Evolutionary conservation across 2,329 filamentous ascomycete genomes (phyloP), one percentile per base, ranked within the genome.

Genomic region (Colletotrichum noveboracense): DNA sequence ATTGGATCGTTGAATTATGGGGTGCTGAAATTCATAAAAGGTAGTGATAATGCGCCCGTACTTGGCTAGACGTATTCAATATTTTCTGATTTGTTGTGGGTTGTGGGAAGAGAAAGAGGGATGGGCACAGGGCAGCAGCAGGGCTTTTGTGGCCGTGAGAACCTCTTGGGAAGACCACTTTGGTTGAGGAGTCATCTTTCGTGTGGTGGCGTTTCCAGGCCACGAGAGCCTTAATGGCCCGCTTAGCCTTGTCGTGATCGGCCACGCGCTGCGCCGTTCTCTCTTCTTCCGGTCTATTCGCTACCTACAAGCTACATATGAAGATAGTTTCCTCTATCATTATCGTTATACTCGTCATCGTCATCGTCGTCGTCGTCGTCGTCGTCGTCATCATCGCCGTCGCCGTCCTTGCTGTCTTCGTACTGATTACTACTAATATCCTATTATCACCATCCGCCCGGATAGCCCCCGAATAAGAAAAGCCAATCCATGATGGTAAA

Each of bases 191-290:
- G 38, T 48, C 18, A n/a, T n/a, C 38, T 48, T 1, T 48, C 5
- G 18, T n/a, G 18, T 48, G 5, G 18, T 48, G 38, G 18, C 38
- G 38, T 48, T n/a, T 21, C 5, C 38, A n/a, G 6, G 18, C 18
- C 10, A 48, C 18, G 38, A 4, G 18, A n/a, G 9, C 18, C 18
- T 43, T 8, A 0, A 38, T 38, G 14, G 1, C 14, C 14, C 34
- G 2, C 1, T 38, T 2, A 4, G 34, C 34, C 14, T 2, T 2
- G 34, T 1, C 5, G 1, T 16, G 14, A 16, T 36, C 34, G 14
- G 14, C 14, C 34, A 16, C 14, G 7, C 3, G 34, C 34, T 36
- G 34, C 34, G 34, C 34, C 7, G 3, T 16, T 36, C 32, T 34
- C 32, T 14, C 13, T 1, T 14, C 34, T 1, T 3, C 34, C 34